phyloP scores from a whole-genome alignment of 2,329 filamentous ascomycete species.

The Hypoxylon sp. region DNA sequence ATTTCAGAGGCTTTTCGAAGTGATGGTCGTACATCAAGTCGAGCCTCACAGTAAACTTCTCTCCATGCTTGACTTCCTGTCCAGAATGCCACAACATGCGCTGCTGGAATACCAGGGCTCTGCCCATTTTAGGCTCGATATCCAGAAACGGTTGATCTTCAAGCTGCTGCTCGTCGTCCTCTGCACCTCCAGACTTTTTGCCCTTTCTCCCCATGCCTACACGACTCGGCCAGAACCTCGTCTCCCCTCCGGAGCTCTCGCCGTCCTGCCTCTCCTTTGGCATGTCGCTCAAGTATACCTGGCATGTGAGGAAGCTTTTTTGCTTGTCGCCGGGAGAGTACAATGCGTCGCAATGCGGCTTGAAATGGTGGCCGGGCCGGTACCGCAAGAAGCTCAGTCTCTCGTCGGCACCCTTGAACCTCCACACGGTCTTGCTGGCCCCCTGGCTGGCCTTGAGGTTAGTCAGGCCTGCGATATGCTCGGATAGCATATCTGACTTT shows the following conservation, averaged over 20 bases:
- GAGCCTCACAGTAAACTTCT: slow-evolving; percentile 45
- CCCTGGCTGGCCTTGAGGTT: slow-evolving; percentile 39
- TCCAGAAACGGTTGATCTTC: slow-evolving; percentile 38
- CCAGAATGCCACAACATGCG: slow-evolving; percentile 46
- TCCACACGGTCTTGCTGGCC: slow-evolving; percentile 41
- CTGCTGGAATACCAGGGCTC: slow-evolving; percentile 46
- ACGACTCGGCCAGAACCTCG: slow-evolving; percentile 40
- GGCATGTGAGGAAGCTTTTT: slow-evolving; percentile 46
- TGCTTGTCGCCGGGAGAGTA: slow-evolving; percentile 35
- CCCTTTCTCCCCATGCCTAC: slow-evolving; percentile 38
- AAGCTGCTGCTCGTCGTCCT: neutral
- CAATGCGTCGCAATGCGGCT: slow-evolving; percentile 48
- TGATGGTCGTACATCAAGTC: slow-evolving; percentile 44
- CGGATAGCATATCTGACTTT: slow-evolving; percentile 33
- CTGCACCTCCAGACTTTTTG: slow-evolving; percentile 17
- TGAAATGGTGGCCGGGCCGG: slow-evolving; percentile 65
- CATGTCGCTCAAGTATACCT: slow-evolving; percentile 44
- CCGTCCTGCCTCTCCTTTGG: slow-evolving; percentile 19
- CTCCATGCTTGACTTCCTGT: slow-evolving; percentile 42
- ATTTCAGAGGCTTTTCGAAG: slow-evolving; percentile 19
- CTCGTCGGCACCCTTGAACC: slow-evolving; percentile 59
- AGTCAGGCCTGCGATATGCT: slow-evolving; percentile 33
- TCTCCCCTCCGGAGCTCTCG: slow-evolving; percentile 32
- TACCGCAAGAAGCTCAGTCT: slow-evolving; percentile 68
- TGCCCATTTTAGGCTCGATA: slow-evolving; percentile 43